A percentile compares a stretch with the other conserved stretches of the same genome.
Evolutionary conservation across 2,329 filamentous ascomycete species (phyloP).

Genomic region (Botrytis paeoniae): DNA sequence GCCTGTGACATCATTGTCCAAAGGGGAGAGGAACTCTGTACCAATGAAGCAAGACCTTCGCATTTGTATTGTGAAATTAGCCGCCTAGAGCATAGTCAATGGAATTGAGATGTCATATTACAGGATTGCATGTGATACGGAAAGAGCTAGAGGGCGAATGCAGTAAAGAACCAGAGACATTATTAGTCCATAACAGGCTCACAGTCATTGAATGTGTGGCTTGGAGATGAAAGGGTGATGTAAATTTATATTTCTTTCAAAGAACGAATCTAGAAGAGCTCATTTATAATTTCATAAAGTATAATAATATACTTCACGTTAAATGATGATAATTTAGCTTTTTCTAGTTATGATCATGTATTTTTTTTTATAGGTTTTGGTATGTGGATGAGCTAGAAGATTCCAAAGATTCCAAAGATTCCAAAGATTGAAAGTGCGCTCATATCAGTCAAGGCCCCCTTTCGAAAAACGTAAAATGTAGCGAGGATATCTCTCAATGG

Average conservation of each 20-base stretch:
- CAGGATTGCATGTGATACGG: not conserved
- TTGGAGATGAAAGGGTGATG: not conserved
- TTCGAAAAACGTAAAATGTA: not conserved
- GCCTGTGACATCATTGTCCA: not conserved
- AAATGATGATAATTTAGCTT: not conserved
- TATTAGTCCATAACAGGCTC: not conserved
- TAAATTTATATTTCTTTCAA: not conserved
- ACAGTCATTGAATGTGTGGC: not conserved
- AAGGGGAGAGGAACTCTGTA: not conserved
- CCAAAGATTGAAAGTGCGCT: not conserved
- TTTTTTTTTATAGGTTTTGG: not conserved
- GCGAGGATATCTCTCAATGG: not conserved
- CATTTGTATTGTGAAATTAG: not conserved
- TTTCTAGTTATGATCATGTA: no score
- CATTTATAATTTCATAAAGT: no score
- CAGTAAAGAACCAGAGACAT: not conserved
- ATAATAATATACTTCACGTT: rapidly evolving
- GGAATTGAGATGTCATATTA: not conserved
- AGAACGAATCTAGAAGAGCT: not conserved
- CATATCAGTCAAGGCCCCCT: not conserved
- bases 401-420: not conserved
- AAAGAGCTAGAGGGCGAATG: not conserved
- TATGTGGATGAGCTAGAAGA: not conserved
- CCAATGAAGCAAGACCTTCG: not conserved
- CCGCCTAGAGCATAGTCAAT: not conserved